Conservation (phyloP, 2,329 filamentous ascomycete genomes). For the Claviceps arundinis region DNA sequence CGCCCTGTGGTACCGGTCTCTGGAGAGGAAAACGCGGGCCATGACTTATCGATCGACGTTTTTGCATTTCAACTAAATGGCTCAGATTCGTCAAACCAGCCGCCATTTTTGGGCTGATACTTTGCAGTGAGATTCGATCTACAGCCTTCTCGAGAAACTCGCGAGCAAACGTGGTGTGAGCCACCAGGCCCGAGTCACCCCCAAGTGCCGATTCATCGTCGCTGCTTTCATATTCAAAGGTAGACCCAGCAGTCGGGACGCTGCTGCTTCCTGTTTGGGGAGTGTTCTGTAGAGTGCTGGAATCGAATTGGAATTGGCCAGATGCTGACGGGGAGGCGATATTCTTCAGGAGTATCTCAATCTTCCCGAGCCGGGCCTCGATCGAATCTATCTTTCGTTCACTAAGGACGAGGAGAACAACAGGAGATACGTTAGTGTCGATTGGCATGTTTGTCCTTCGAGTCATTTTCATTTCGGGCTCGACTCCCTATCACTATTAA, state of each 20-base stretch:
- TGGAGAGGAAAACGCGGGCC: conserved; percentile 33
- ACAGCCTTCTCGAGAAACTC: conserved; percentile 42
- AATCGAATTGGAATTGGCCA: conserved; percentile 8
- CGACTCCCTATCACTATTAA: neutral
- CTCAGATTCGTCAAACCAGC: conserved; percentile 37
- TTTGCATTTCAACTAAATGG: conserved; percentile 39
- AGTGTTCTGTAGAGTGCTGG: conserved; percentile 11
- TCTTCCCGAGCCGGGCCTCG: conserved; percentile 29
- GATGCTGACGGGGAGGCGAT: conserved; percentile 18
- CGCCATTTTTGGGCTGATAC: conserved; percentile 36
- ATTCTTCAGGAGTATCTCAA: conserved; percentile 29
- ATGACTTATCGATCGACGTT: conserved; percentile 24
- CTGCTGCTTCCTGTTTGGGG: conserved; percentile 15
- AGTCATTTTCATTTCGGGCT: neutral
- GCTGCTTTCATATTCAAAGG: conserved; percentile 23
- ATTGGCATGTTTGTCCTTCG: neutral
- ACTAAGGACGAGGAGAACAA: conserved; percentile 16
- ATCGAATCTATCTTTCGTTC: conserved; percentile 40
- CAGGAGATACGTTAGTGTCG: neutral
- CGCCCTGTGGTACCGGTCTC: conserved; percentile 30
- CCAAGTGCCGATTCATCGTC: conserved; percentile 30
- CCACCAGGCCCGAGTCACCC: conserved; percentile 34
- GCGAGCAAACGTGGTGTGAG: conserved; percentile 39
- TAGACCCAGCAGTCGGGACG: conserved; percentile 16
- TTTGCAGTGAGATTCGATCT: conserved; percentile 30